Conservation (phyloP, 441 rosid genomes). For the Arabidopsis hybrid region DNA sequence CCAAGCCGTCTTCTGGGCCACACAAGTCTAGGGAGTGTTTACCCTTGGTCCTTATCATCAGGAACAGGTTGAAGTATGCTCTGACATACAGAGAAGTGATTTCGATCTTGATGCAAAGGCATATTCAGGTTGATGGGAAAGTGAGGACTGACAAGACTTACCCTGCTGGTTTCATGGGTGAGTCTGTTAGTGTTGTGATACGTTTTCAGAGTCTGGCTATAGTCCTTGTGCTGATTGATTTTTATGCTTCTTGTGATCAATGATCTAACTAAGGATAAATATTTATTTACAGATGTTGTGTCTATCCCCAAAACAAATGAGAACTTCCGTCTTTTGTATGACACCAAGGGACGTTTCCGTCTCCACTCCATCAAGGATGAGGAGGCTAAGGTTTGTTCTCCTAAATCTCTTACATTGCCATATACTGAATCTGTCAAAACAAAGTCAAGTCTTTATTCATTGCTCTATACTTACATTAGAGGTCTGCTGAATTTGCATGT, state of each 20-base stretch:
- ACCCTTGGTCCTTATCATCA: conserved; percentile 65
- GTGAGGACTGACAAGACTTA: conserved; percentile 77
- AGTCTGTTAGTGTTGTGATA: conserved; percentile 17
- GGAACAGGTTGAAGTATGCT: conserved; percentile 77
- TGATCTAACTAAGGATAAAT: neutral
- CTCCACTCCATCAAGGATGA: conserved; percentile 71
- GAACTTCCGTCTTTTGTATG: conserved; percentile 70
- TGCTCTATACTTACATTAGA: neutral
- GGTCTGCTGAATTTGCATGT: neutral
- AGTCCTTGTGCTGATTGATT: neutral
- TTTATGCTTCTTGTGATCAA: neutral
- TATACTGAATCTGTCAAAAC: neutral
- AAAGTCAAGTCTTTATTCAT: neutral
- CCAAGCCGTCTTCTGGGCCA: conserved; percentile 84
- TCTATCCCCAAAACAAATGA: conserved; percentile 76
- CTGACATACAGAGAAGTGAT: conserved; percentile 69
- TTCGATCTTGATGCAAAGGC: conserved; percentile 72
- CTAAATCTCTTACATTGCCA: neutral
- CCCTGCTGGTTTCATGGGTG: conserved; percentile 79
- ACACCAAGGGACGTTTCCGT: conserved; percentile 75
- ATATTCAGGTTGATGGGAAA: conserved; percentile 68
- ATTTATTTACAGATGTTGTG: conserved; percentile 56
- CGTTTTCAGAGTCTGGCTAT: neutral
- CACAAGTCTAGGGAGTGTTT: conserved; percentile 84
- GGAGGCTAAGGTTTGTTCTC: conserved; percentile 62